Percentiles rank a stretch among this genome's conserved stretches.
phyloP scores from a whole-genome alignment of 2,329 filamentous ascomycete genomes.

The Colletotrichum coccodes region DNA sequence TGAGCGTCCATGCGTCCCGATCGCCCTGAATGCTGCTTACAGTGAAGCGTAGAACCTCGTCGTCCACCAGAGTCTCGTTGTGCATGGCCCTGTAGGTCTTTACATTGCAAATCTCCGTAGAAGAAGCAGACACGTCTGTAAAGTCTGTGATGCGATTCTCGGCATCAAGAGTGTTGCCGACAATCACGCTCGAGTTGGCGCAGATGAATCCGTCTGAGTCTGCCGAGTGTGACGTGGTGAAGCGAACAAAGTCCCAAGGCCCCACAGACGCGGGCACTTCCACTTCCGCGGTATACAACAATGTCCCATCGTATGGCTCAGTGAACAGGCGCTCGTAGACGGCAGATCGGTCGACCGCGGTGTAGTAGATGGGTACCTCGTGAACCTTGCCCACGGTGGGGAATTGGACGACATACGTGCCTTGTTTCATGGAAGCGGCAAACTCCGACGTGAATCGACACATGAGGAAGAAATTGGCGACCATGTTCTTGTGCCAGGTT shows the following conservation, averaged over 20 bases:
- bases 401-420: constrained; percentile 28
- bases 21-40: constrained; percentile 17
- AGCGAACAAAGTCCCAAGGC: constrained; percentile 24
- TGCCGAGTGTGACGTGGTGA: constrained; percentile 1
- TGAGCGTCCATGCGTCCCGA: constrained; percentile 10
- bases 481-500: constrained; percentile 31
- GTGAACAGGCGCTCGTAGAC: constrained; percentile 15
- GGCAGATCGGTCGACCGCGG: constrained; percentile 12
- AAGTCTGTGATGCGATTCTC: constrained; percentile 9
- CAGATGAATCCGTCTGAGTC: constrained; percentile 28
- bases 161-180: constrained; percentile 10
- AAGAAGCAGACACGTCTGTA: constrained; percentile 6
- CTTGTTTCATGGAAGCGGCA: constrained; percentile 12
- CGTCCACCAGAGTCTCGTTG: not conserved
- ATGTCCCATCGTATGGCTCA: constrained; percentile 7
- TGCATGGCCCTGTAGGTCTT: constrained; percentile 23
- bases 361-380: constrained; percentile 9
- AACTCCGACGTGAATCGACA: constrained; percentile 26
- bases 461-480: constrained; percentile 31
- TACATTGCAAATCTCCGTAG: constrained; percentile 16
- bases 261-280: constrained; percentile 18
- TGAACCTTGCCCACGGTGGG: constrained; percentile 12
- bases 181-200: constrained; percentile 22
- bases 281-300: constrained; percentile 12
- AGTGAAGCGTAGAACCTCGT: constrained; percentile 24